Base-by-base conservation (phyloP, 805 yeast genomes). In the Kluyveromyces starmeri region DNA sequence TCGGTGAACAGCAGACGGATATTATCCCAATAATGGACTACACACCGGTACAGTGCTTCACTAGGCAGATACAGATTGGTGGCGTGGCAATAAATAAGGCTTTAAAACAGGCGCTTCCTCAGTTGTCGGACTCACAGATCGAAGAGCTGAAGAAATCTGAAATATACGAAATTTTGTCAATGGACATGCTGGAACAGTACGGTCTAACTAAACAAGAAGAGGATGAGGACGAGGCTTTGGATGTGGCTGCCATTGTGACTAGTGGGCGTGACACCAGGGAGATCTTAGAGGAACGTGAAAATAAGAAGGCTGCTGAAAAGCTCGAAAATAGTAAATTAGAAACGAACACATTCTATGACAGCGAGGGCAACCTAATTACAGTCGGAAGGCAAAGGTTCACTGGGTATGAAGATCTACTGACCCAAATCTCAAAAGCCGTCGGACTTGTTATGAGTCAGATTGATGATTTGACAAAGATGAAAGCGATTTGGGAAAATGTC, bases 351-450 rank as follows among this genome's bases (percentile, higher is more conserved):
- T 89, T 88, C 51, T 53, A 64, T 20, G 94, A 83, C 57, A 57
- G 68, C 7, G 49, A 58, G 4, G 81, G 83, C 4, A 62, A 69
- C 32, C 61, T 62, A 36, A 53, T 82, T n/a, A 63, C 64, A 6
- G 75, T 89, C n/a, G 97, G 97, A 2, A 82, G 78, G 40, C 95
- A 86, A 61, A 68, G 97, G 47, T 89, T 89, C 58, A 78, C 73
- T 53, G 97, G 96, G 1, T 64, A 81, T 23, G 75, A 70, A 29
- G 65, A 60, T 15, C 66, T 89, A 35, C 67, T 89, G 21, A 64
- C 59, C 4, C 50, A 53, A 15, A 66, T 89, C 14, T 68, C 81
- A 4, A 61, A 59, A 13, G 68, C 70, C 2, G 68, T 83, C 2
- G 74, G 73, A 31, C 58, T 61, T 19, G 63, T 75, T 0, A 58